A percentile compares a stretch with the other conserved stretches of the same genome.
Conservation (phyloP, 306 rosid genomes). For the Prunus mira region DNA sequence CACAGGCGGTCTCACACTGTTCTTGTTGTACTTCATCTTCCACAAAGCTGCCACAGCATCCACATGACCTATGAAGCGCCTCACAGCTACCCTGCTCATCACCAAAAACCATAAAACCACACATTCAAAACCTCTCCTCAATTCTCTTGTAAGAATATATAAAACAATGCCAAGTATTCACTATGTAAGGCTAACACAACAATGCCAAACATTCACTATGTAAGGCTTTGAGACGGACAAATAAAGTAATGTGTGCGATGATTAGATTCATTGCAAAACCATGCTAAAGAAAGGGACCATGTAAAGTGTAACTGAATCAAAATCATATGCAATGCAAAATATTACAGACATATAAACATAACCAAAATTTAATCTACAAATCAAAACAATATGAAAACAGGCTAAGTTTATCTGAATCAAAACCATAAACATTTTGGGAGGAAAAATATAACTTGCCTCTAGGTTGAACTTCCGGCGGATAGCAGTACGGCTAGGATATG, state of each 20-base stretch:
- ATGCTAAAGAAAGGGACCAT: neutral
- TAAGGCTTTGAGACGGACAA: neutral
- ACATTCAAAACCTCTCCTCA: neutral
- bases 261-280: neutral
- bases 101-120: conserved; percentile 5
- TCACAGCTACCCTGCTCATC: conserved; percentile 73
- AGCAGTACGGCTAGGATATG: conserved; percentile 75
- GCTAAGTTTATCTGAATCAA: neutral
- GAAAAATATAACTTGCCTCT: conserved; percentile 59
- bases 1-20: conserved; percentile 73
- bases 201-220: neutral
- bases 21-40: conserved; percentile 71
- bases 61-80: conserved; percentile 72
- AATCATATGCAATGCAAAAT: neutral
- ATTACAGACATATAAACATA: neutral
- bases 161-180: neutral
- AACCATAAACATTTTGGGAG: neutral
- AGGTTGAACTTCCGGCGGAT: conserved; percentile 83
- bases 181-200: neutral
- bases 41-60: conserved; percentile 72
- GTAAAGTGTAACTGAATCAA: neutral
- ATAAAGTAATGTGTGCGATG: neutral
- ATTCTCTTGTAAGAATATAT: neutral
- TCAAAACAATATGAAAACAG: neutral
- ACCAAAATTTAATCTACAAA: neutral